Evolutionary conservation across 441 rosid genomes (phyloP).

Genomic region (Populus hybrid): DNA sequence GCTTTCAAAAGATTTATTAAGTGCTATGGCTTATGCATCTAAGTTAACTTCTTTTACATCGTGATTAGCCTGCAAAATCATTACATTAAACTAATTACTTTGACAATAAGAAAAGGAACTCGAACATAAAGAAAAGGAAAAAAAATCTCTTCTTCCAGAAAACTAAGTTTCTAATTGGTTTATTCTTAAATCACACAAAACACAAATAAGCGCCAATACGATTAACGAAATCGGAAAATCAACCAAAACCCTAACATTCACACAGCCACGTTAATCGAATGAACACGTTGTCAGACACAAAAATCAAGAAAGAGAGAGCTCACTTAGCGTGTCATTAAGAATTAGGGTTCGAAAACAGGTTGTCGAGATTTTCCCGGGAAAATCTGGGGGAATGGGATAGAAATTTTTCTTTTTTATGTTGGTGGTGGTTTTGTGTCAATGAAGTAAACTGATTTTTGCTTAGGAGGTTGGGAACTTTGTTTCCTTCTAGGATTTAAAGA

Average conservation of each 20-base stretch:
- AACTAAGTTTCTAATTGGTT: neutral
- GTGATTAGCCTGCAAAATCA: neutral
- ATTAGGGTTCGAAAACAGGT: slow-evolving; percentile 11
- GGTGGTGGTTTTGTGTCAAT: neutral
- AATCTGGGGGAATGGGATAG: neutral
- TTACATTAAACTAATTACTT: neutral
- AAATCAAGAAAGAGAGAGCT: neutral
- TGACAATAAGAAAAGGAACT: neutral
- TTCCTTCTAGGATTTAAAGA: neutral
- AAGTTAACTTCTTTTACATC: neutral
- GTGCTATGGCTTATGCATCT: neutral
- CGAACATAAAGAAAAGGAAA: neutral
- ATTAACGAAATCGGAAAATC: neutral
- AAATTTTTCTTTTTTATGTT: neutral
- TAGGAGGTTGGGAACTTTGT: slow-evolving; percentile 20
- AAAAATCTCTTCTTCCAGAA: neutral
- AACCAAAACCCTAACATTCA: neutral
- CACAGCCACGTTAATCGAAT: neutral
- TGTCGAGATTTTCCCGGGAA: slow-evolving; percentile 14
- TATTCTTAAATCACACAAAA: neutral
- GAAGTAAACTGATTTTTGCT: slow-evolving; percentile 16
- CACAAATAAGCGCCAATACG: neutral
- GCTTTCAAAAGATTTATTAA: neutral
- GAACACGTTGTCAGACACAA: neutral
- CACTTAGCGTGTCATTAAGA: neutral